phyloP scores from a whole-genome alignment of 768 basidiomycete genomes.

The Cystobasidiopsis lactophilus region DNA sequence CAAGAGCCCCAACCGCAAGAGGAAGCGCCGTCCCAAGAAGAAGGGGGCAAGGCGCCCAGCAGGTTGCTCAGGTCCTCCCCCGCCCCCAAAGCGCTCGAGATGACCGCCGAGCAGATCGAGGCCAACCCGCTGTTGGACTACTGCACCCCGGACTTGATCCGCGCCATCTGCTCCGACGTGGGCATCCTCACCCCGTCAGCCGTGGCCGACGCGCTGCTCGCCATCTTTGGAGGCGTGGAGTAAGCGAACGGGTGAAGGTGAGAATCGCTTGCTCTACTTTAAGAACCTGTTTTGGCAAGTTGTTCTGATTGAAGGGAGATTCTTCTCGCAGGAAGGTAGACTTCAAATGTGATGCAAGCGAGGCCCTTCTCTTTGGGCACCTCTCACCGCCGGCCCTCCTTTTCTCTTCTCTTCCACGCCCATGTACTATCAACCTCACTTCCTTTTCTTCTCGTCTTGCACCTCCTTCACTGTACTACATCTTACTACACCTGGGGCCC shows the following conservation, averaged over 20 bases:
- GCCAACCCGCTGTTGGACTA: conserved; percentile 8
- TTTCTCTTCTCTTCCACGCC: too few species aligned
- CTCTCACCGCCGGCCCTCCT: too few species aligned
- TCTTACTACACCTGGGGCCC: too few species aligned
- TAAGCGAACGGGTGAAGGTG: neutral
- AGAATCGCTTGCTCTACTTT: too few species aligned
- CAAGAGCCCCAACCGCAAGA: neutral
- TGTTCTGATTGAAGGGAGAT: too few species aligned
- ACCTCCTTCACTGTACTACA: too few species aligned
- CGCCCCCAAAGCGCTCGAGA: conserved; percentile 5
- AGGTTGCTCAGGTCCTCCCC: conserved; percentile 3
- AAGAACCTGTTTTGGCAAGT: too few species aligned
- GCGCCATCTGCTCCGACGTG: conserved; percentile 9
- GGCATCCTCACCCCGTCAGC: conserved; percentile 8
- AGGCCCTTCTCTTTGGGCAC: too few species aligned
- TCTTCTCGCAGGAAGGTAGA: too few species aligned
- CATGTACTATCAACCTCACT: too few species aligned
- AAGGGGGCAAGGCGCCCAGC: neutral
- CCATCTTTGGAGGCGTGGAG: neutral
- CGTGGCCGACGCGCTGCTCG: neutral
- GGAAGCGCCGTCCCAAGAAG: neutral
- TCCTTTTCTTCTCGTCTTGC: too few species aligned
- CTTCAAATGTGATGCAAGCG: too few species aligned
- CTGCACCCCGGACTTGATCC: conserved; percentile 8
- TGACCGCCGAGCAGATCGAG: conserved; percentile 11